phyloP scores from a whole-genome alignment of 345 rosid genomes.

The Psidium guajava region DNA sequence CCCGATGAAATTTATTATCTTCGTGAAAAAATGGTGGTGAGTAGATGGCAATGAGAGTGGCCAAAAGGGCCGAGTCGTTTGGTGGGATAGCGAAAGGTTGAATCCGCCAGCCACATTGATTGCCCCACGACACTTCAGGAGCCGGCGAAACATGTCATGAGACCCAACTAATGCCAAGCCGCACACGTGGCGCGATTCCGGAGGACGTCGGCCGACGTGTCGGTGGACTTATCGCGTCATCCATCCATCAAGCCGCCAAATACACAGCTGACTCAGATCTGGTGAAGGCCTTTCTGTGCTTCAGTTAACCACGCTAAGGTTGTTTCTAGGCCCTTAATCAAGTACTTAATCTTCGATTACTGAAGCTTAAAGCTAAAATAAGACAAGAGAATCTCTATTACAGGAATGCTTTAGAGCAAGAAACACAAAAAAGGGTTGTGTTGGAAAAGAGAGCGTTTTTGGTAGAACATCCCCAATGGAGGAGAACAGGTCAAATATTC shows the following conservation, averaged over 20 bases:
- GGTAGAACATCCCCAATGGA: background rate
- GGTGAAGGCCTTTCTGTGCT: background rate
- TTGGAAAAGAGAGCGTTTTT: background rate
- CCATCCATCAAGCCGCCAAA: background rate
- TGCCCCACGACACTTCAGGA: background rate
- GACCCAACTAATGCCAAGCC: background rate
- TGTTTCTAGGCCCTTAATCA: background rate
- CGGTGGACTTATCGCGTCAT: background rate
- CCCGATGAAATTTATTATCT: background rate
- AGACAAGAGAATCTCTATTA: background rate
- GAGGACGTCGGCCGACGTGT: background rate
- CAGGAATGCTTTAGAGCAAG: background rate
- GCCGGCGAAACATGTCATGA: background rate
- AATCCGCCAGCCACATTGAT: background rate
- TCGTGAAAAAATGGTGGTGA: background rate
- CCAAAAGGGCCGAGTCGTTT: background rate
- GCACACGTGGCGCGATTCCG: background rate
- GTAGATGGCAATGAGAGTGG: background rate
- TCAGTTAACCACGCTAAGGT: background rate
- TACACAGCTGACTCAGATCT: background rate
- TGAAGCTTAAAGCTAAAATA: background rate
- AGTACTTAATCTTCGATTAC: background rate
- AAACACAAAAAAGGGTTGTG: background rate
- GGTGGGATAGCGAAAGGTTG: background rate
- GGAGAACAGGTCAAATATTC: background rate